phyloP scores from a whole-genome alignment of 163 green algal species.

The Picocystis sp. region DNA sequence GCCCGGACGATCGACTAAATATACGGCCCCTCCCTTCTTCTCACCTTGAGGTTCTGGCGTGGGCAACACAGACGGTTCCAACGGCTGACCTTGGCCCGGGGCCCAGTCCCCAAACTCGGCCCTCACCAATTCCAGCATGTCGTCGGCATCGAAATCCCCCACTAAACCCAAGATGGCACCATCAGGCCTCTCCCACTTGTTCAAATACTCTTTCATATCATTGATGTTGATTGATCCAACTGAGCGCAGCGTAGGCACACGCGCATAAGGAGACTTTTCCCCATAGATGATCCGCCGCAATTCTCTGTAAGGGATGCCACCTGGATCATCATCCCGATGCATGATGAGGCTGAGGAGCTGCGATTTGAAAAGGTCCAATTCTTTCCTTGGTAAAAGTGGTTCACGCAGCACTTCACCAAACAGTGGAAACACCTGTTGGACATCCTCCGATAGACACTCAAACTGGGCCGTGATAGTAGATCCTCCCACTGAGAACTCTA shows the following conservation, averaged over 20 bases:
- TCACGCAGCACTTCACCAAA: constrained; percentile 30
- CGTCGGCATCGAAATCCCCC: constrained; percentile 41
- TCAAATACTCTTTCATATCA: constrained; percentile 24
- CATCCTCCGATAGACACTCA: constrained; percentile 38
- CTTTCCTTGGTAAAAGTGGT: constrained; percentile 35
- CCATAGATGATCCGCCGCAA: constrained; percentile 63
- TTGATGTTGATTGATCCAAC: constrained; percentile 22
- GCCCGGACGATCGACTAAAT: constrained; percentile 46
- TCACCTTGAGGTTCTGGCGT: not conserved
- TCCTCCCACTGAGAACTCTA: constrained; percentile 23
- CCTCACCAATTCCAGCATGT: constrained; percentile 35
- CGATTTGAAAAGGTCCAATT: constrained; percentile 32
- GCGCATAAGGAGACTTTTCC: constrained; percentile 41
- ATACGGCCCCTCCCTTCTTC: constrained; percentile 21
- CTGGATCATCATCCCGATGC: constrained; percentile 41
- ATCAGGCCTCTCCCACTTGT: constrained; percentile 34
- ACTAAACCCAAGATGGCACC: constrained; percentile 48
- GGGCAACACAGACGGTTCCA: constrained; percentile 7
- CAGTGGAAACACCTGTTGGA: constrained; percentile 29
- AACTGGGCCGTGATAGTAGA: constrained; percentile 23
- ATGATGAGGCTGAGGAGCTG: constrained; percentile 41
- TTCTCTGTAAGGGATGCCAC: constrained; percentile 29
- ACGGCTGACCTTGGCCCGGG: constrained; percentile 28
- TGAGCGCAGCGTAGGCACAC: constrained; percentile 28
- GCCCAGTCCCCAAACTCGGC: constrained; percentile 41